A percentile compares a stretch with the other conserved stretches of the same genome.
Conservation (phyloP, 805 yeast species). For the Zygosaccharomyces bailii region DNA sequence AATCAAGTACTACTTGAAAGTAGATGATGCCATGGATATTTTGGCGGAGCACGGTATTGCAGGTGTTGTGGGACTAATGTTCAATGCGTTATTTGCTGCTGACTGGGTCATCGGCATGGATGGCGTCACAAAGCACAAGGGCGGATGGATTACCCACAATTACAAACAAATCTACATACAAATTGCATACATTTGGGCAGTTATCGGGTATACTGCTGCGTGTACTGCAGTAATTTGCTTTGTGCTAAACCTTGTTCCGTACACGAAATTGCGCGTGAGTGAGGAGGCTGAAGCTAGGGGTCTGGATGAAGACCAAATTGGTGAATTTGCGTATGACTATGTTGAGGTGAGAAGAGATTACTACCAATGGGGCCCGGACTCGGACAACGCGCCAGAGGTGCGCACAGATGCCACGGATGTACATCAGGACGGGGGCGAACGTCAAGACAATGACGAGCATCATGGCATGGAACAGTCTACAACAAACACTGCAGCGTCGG, state of each 20-base stretch:
- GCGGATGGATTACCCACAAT: conserved; percentile 91
- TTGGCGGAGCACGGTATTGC: conserved; percentile 99
- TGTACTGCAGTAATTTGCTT: conserved; percentile 76
- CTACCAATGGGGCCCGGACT: conserved; percentile 44
- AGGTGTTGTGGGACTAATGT: conserved; percentile 84
- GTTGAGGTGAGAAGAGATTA: conserved; percentile 95
- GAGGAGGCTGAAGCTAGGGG: conserved; percentile 87
- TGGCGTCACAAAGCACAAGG: conserved; percentile 75
- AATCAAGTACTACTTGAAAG: conserved; percentile 70
- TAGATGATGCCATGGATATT: conserved; percentile 92
- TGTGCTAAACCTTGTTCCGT: conserved; percentile 74
- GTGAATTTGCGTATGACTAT: conserved; percentile 98
- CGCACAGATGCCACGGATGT: background rate
- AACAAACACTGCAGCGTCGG: conserved; percentile 3
- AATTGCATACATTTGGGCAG: conserved; percentile 75
- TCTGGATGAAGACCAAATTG: conserved; percentile 94
- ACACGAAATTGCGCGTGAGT: conserved; percentile 70
- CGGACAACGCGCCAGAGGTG: conserved; percentile 11
- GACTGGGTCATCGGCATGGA: conserved; percentile 88
- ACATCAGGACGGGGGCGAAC: background rate
- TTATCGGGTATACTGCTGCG: conserved; percentile 67
- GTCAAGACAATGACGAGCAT: background rate
- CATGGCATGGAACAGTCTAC: conserved; percentile 4
- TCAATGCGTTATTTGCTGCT: conserved; percentile 85
- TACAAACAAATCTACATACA: conserved; percentile 91